Evolutionary conservation across 108 stramenopile genomes (phyloP), one percentile per base, ranked within the genome.

Genomic region (Hondaea fermentalgiana): DNA sequence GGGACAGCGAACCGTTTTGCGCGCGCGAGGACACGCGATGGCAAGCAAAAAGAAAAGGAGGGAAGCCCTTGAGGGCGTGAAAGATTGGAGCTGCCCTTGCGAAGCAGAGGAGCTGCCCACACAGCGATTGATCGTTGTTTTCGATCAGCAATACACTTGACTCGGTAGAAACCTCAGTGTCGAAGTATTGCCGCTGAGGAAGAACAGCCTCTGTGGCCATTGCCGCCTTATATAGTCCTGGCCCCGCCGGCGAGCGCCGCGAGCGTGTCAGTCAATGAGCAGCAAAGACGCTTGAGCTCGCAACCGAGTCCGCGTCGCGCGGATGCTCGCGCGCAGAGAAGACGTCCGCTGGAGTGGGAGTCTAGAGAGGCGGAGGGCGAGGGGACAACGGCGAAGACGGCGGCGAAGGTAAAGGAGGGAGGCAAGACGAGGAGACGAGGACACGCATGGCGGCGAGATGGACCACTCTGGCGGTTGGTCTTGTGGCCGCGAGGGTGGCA

Each of bases 61-160:
- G 64, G 25, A 17, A 69, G 42, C 64, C 64, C 64, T 69, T 69
- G 64, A 69, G 64, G 64, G 64, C 42, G 64, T 69, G 64, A 69
- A 69, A 69, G 64, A 69, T 69, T 69, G 64, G 64, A 17, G 17
- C 64, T 8, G 64, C 64, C 64, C 64, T 69, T 69, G 64, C 64
- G 64, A 69, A 69, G 64, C 64, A 69, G 64, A 69, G 64, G 64
- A 69, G 64, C 64, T 28, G 64, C 17, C 64, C 64, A 69, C 64
- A 69, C 64, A 69, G 64, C 64, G 64, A 69, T 69, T 69, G 64
- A 69, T 69, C 64, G 64, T 69, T 69, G 64, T 69, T 69, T 69
- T 69, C 64, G 64, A 69, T 69, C 64, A 69, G 64, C 64, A 69
- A 69, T 69, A 69, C 64, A 69, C 64, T 69, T 69, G 64, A 69